phyloP scores from a whole-genome alignment of 345 rosid genomes.

The Garcia nutans region DNA sequence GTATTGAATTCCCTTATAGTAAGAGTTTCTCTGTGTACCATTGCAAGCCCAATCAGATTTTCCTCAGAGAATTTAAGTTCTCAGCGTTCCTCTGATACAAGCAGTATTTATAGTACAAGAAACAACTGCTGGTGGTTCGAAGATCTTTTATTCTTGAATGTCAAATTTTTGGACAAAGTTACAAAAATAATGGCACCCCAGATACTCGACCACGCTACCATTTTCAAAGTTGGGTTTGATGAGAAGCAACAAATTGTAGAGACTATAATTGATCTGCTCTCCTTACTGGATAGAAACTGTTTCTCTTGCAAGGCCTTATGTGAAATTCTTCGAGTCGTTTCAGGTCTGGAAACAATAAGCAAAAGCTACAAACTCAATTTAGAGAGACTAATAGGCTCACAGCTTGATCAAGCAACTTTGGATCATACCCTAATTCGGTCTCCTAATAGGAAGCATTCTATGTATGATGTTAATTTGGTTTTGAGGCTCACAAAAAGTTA shows the following conservation, averaged over 20 bases:
- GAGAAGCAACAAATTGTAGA: conserved; percentile 36
- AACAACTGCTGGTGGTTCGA: conserved; percentile 46
- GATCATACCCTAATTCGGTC: conserved; percentile 45
- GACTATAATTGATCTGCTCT: conserved; percentile 32
- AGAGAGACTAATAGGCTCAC: conserved; percentile 47
- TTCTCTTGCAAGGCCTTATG: conserved; percentile 47
- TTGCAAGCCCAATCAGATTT: conserved; percentile 27
- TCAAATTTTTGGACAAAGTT: conserved; percentile 32
- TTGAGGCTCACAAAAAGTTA: conserved; percentile 43
- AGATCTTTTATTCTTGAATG: conserved; percentile 41
- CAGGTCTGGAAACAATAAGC: conserved; percentile 26
- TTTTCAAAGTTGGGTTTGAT: conserved; percentile 12
- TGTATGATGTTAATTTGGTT: conserved; percentile 49
- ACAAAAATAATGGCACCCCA: conserved; percentile 27
- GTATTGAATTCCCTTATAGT: conserved; percentile 29
- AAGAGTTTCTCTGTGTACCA: conserved; percentile 32
- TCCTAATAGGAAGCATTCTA: conserved; percentile 16
- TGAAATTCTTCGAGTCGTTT: conserved; percentile 29
- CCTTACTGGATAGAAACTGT: conserved; percentile 29
- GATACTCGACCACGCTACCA: conserved; percentile 30
- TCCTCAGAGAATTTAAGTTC: conserved; percentile 36
- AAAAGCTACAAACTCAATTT: conserved; percentile 23
- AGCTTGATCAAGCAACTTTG: conserved; percentile 48
- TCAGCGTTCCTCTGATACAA: conserved; percentile 33
- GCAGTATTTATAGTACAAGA: conserved; percentile 34